Evolutionary conservation across 2,329 filamentous ascomycete species (phyloP), one percentile per base, ranked within the genome.

Genomic region (Colletotrichum sansevieriae): DNA sequence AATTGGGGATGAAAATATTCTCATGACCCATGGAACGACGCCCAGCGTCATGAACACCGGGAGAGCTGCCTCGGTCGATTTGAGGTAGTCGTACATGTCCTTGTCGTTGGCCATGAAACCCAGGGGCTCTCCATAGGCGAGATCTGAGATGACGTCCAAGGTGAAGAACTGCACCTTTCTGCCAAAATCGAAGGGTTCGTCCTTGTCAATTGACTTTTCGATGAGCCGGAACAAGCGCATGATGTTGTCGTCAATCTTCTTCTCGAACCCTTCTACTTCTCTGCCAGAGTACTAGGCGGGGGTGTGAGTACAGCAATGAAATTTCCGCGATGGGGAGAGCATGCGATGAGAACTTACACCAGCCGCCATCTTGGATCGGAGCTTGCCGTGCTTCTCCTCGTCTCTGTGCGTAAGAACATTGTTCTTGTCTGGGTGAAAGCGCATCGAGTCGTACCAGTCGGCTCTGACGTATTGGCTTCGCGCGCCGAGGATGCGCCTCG

Each of bases 321-420:
- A 3, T 4, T 1, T 29, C 29, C 29, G 29, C 29, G 8, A 29
- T 29, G 29, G 29, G 9, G 6, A 29, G 29, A 29, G 29, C 29
- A 29, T 29, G 29, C 29, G 6, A 29, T 2, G 6, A n/a, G 63
- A 54, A 43, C 75, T 11, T 76, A 83, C 84, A 12, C 84, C 87
- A 3, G 82, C 76, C 4, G 83, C 80, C 79, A 88, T 83, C 70
- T 86, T 85, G n/a, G 82, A 80, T 8, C 81, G 79, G 39, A 84
- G 73, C 29, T 75, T 72, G 8, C 72, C 76, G 74, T 84, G 85
- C 52, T 78, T 77, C 10, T 74, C 78, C 52, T 85, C 83, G 62
- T 88, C 79, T 55, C 82, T 79, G 46, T 82, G 78, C 0, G 83
- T 85, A 29, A 88, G 81, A 9, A 89, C 80, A 68, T 85, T 87